Evolutionary conservation across 331 rosid genomes (phyloP), one percentile per base, ranked within the genome.

Genomic region (Arachis monticola): DNA sequence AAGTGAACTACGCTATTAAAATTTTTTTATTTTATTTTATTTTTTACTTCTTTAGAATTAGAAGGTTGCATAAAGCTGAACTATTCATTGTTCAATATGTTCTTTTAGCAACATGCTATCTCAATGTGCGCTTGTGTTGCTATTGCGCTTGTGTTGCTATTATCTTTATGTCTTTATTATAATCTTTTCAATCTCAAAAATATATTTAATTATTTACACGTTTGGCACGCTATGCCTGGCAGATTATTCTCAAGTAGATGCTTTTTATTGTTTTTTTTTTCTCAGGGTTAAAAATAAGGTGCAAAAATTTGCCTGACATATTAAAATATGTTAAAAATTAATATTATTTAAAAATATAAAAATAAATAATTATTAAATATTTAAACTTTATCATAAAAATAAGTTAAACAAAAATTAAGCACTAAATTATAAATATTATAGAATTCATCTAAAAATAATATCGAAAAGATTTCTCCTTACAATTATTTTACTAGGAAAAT

Each of bases 161-260:
- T 17, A 17, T 17, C 22, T 17, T 17, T 48, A 2, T 41, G 70
- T 40, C 64, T 67, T 76, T 67, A 67, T 47, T 76, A 38, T 7
- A 30, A 50, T 52, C 41, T 68, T 68, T 47, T 60, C 6, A 60
- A 17, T 17, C 41, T n/a, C 5, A 40, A 42, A 35, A 9, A n/a
- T 30, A 31, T 55, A 6, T 52, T 17, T 17, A 17, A 17, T 17
- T 17, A 17, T 17, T 32, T 61, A 31, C 56, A 6, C 62, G 51
- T 76, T 56, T 14, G 55, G 63, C 1, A 7, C 52, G 47, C 58
- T 42, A 58, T 69, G 14, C 1, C 67, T n/a, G 51, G 7, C 27
- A 55, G 6, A 14, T 64, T 7, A 12, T 71, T 27, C 65, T 64
- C 60, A n/a, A 32, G 69, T 48, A 32, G 3, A 35, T 61, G 53